Evolutionary conservation across 208 protist species (phyloP).

Genomic region (Leishmania major): DNA sequence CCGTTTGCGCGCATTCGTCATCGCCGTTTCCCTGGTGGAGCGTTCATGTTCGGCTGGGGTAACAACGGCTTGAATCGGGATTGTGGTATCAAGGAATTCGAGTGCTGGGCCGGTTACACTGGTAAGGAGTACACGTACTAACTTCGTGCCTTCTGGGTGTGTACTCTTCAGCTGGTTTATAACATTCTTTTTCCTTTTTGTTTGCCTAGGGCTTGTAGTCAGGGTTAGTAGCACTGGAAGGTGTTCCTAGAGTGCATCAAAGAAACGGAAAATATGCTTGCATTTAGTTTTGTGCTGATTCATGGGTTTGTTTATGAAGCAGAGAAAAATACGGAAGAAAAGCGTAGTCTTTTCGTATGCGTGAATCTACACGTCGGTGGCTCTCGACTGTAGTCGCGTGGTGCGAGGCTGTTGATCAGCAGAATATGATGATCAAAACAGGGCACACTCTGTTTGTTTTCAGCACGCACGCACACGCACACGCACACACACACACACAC

Average conservation of each 20-base stretch:
- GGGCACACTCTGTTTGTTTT: neutral
- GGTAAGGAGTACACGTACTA: conserved; percentile 91
- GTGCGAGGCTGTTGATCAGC: neutral
- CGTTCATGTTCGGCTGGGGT: conserved; percentile 86
- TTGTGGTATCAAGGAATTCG: conserved; percentile 85
- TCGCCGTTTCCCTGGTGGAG: conserved; percentile 77
- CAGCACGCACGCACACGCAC: neutral
- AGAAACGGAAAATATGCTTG: neutral
- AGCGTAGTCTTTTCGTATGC: neutral
- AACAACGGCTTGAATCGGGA: conserved; percentile 91
- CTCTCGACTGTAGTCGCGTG: neutral
- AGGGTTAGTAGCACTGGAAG: neutral
- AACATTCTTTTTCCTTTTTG: conserved; percentile 17
- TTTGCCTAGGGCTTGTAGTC: neutral
- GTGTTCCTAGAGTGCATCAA: neutral
- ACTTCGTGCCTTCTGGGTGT: conserved; percentile 8
- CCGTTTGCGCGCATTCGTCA: conserved; percentile 82
- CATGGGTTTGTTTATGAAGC: neutral
- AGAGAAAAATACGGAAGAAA: neutral
- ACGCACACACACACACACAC: neutral
- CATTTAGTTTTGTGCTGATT: neutral
- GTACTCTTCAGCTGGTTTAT: neutral
- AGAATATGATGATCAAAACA: neutral
- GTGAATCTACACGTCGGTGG: neutral
- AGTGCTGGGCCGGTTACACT: conserved; percentile 89